Conservation (phyloP, 2,329 filamentous ascomycete species). For the Penicillium sp. region DNA sequence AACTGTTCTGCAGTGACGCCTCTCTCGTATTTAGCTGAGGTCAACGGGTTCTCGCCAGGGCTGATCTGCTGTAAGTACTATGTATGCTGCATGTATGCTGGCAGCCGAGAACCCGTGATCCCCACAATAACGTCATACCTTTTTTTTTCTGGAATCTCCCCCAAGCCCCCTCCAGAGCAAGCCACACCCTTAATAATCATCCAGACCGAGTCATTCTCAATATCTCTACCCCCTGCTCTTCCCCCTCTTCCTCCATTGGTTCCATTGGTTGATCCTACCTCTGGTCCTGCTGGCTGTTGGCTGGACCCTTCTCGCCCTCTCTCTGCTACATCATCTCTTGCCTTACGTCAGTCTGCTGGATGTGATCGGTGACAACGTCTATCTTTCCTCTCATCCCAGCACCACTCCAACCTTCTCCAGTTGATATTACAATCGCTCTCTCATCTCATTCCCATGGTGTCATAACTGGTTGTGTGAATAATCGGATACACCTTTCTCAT, state of each 20-base stretch:
- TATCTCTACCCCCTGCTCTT: background rate
- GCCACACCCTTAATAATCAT: constrained; percentile 27
- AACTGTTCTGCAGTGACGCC: background rate
- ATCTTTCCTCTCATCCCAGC: background rate
- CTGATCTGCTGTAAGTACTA: background rate
- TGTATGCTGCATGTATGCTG: background rate
- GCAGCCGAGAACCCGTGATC: constrained; percentile 7
- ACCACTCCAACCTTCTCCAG: background rate
- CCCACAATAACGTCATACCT: constrained; percentile 34
- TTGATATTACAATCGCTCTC: background rate
- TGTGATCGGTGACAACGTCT: background rate
- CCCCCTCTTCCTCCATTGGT: constrained; percentile 14
- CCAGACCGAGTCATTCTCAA: background rate
- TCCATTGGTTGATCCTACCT: constrained; percentile 15
- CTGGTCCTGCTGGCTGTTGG: constrained; percentile 21
- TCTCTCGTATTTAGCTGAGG: too few relatives aligned
- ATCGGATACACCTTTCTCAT: constrained; percentile 1
- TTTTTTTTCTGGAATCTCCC: constrained; percentile 24
- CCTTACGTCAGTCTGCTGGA: constrained; percentile 22
- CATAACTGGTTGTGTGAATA: constrained; percentile 6
- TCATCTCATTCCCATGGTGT: constrained; percentile 13
- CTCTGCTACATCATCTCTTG: constrained; percentile 13
- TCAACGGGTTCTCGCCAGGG: too few relatives aligned
- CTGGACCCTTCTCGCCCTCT: constrained; percentile 24
- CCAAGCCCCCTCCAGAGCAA: background rate